A percentile compares a stretch with the other conserved stretches of the same genome.
Conservation (phyloP, 2,329 filamentous ascomycete genomes). For the Apiospora hydei region DNA sequence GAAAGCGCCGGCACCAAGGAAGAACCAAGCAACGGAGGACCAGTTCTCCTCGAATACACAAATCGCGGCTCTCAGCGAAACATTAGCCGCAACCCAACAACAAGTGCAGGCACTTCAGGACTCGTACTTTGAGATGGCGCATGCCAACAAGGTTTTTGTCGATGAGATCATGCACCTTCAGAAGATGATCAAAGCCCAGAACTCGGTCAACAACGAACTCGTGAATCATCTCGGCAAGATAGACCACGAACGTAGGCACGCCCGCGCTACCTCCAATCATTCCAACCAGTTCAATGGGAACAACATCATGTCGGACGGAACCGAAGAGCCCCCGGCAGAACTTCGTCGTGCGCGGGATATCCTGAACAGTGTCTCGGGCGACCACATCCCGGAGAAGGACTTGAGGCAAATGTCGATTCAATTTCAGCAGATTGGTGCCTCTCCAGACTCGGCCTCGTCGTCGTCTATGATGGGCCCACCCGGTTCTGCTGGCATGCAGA, state of each 20-base stretch:
- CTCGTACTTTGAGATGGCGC: conserved; percentile 78
- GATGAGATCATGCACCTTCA: conserved; percentile 68
- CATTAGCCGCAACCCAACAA: conserved; percentile 88
- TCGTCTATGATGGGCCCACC: conserved; percentile 65
- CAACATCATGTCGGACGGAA: conserved; percentile 52
- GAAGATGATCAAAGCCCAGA: conserved; percentile 65
- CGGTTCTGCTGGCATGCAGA: conserved; percentile 48
- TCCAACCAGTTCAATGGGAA: conserved; percentile 46
- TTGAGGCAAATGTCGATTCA: conserved; percentile 61
- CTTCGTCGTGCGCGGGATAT: conserved; percentile 65
- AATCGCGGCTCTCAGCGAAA: conserved; percentile 86
- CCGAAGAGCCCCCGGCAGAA: conserved; percentile 57
- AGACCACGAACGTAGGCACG: conserved; percentile 53
- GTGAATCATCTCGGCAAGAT: conserved; percentile 61
- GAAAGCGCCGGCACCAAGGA: conserved; percentile 91
- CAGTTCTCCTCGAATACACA: conserved; percentile 83
- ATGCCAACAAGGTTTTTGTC: conserved; percentile 67
- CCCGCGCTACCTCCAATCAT: conserved; percentile 47
- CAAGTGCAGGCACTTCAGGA: conserved; percentile 90
- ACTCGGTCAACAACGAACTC: conserved; percentile 64
- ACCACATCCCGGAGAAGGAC: conserved; percentile 60
- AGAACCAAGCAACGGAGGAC: conserved; percentile 71
- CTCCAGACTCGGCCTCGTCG: conserved; percentile 59
- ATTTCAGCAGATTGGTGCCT: conserved; percentile 58
- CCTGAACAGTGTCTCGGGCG: conserved; percentile 59